Conservation (phyloP, 2,329 filamentous ascomycete species). For the Ustulina deusta region DNA sequence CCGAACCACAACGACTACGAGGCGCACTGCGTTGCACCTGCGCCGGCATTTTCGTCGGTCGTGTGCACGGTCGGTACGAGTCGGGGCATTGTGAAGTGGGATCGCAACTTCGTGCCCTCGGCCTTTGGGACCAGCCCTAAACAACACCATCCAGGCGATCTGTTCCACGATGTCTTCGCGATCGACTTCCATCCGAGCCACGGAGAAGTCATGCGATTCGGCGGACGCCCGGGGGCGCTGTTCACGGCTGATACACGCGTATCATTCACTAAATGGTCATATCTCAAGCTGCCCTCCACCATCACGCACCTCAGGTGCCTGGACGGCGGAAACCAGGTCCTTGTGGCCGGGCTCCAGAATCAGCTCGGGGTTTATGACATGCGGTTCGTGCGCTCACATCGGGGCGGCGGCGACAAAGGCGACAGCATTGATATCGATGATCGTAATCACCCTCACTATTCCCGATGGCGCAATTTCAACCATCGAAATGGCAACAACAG, state of each 20-base stretch:
- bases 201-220: constrained; percentile 62
- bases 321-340: constrained; percentile 59
- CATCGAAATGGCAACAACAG: neutral
- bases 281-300: constrained; percentile 53
- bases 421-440: neutral
- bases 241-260: constrained; percentile 61
- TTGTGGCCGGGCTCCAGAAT: constrained; percentile 64
- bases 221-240: constrained; percentile 62
- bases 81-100: constrained; percentile 58
- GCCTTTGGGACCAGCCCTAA: constrained; percentile 37
- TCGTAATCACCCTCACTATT: neutral
- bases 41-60: constrained; percentile 55
- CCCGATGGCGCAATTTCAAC: neutral
- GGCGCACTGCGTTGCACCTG: constrained; percentile 54
- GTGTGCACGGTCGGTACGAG: constrained; percentile 63
- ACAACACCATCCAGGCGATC: neutral
- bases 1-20: constrained; percentile 48
- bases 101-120: constrained; percentile 49
- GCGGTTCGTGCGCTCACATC: constrained; percentile 54
- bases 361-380: constrained; percentile 68
- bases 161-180: constrained; percentile 58
- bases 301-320: constrained; percentile 65
- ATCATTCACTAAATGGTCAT: constrained; percentile 36
- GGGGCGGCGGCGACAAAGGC: neutral
- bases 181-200: constrained; percentile 61